These are phyloP conservation scores for Tricholoma saponaceum DNA, from an alignment of 768 basidiomycete species.

Conservation along the genomic window DNA sequence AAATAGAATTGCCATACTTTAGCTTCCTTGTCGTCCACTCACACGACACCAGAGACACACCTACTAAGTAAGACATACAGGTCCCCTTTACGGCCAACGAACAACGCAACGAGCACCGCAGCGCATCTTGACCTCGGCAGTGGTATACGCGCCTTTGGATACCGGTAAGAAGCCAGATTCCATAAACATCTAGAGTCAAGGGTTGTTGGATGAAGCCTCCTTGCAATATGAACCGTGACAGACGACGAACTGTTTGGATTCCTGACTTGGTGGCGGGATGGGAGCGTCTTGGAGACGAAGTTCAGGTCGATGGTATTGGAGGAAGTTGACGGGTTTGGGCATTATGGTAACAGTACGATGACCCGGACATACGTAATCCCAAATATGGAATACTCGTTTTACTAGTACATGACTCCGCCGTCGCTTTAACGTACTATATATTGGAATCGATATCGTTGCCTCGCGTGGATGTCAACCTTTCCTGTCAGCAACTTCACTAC, in stretches of 20 bases:
- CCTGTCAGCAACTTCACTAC: too few species aligned
- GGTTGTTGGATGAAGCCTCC: not conserved
- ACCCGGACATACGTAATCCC: too few species aligned
- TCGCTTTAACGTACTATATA: too few species aligned
- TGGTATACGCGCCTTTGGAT: constrained; percentile 34
- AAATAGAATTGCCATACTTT: not conserved
- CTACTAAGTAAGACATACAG: constrained; percentile 81
- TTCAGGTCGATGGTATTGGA: constrained; percentile 45
- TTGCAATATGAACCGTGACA: not conserved
- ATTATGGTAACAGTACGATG: too few species aligned
- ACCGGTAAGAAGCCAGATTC: constrained; percentile 46
- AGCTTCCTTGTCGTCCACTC: not conserved
- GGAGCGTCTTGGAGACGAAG: constrained; percentile 33
- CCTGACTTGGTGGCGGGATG: constrained; percentile 44
- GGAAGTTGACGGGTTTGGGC: constrained; percentile 29
- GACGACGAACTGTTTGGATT: constrained; percentile 44
- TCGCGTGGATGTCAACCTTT: too few species aligned
- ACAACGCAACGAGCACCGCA: constrained; percentile 80
- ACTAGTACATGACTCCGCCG: too few species aligned
- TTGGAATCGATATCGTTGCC: too few species aligned
- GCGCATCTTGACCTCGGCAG: constrained; percentile 61
- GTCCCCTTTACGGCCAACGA: constrained; percentile 80
- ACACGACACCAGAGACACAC: constrained; percentile 30
- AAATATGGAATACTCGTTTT: too few species aligned
- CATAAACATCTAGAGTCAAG: constrained; percentile 45